Conservation (phyloP, 208 protist species). For the Trypanosoma platydactyli region DNA sequence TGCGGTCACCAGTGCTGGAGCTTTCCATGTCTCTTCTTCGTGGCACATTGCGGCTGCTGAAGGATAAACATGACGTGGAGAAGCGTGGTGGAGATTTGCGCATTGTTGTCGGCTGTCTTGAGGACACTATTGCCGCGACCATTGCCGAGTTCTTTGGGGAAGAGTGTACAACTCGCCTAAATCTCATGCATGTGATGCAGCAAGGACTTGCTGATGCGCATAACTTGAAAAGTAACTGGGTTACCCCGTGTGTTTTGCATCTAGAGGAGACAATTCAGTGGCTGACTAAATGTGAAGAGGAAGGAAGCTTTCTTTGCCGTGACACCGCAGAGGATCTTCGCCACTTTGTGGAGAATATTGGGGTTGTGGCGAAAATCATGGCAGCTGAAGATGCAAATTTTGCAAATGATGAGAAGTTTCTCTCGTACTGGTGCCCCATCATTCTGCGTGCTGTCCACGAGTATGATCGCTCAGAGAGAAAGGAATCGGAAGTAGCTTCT, state of each 20-base stretch:
- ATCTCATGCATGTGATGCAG: slow-evolving; percentile 20
- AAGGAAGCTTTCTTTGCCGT: slow-evolving; percentile 61
- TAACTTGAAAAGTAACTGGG: not conserved
- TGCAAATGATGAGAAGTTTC: slow-evolving; percentile 42
- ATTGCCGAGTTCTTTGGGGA: slow-evolving; percentile 58
- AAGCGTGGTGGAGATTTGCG: slow-evolving; percentile 33
- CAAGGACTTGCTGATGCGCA: slow-evolving; percentile 9
- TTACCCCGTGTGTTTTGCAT: slow-evolving; percentile 42
- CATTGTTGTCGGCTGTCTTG: slow-evolving; percentile 71
- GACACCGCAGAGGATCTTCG: slow-evolving; percentile 56
- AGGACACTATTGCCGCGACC: slow-evolving; percentile 49
- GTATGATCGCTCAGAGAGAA: slow-evolving; percentile 61
- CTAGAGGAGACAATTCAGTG: slow-evolving; percentile 86
- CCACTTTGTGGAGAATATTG: slow-evolving; percentile 71
- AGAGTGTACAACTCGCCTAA: slow-evolving; percentile 19
- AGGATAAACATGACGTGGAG: slow-evolving; percentile 15
- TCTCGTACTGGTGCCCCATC: slow-evolving; percentile 60
- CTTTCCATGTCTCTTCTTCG: slow-evolving; percentile 72
- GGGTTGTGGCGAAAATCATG: slow-evolving; percentile 73
- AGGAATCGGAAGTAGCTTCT: slow-evolving; percentile 2
- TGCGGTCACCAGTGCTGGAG: slow-evolving; percentile 69
- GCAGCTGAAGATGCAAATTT: slow-evolving; percentile 68
- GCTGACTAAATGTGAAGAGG: slow-evolving; percentile 68
- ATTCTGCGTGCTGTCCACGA: slow-evolving; percentile 49
- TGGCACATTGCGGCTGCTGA: slow-evolving; percentile 33